Evolutionary conservation across 352 stramenopile genomes (phyloP).

Genomic region (Phytophthora megakarya): DNA sequence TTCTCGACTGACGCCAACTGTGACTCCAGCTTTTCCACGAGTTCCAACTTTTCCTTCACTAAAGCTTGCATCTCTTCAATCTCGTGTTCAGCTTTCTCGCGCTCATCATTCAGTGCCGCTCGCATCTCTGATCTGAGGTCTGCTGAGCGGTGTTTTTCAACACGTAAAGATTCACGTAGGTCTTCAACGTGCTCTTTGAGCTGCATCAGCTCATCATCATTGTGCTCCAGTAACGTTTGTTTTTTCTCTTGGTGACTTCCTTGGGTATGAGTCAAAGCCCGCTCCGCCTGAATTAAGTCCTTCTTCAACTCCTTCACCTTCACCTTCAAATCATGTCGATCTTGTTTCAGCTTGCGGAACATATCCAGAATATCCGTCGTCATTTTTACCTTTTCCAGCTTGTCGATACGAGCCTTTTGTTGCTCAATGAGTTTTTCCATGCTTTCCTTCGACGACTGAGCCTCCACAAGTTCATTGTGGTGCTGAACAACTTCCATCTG

Average conservation of each 20-base stretch:
- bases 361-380: constrained; percentile 71
- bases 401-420: constrained; percentile 71
- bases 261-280: constrained; percentile 13
- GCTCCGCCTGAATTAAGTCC: constrained; percentile 35
- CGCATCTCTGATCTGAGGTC: constrained; percentile 42
- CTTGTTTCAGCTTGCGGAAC: constrained; percentile 71
- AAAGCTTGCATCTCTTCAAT: constrained; percentile 54
- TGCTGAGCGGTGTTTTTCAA: constrained; percentile 38
- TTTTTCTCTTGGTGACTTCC: constrained; percentile 28
- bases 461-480: constrained; percentile 51
- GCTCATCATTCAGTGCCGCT: constrained; percentile 40
- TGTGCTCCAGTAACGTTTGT: constrained; percentile 32
- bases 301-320: constrained; percentile 47
- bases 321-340: constrained; percentile 53
- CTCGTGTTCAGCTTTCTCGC: constrained; percentile 57
- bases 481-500: constrained; percentile 61
- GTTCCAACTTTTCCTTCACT: constrained; percentile 52
- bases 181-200: constrained; percentile 51
- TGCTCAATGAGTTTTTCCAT: constrained; percentile 52
- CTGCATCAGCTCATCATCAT: constrained; percentile 48
- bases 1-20: constrained; percentile 41
- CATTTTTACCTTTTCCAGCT: constrained; percentile 87
- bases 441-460: constrained; percentile 47
- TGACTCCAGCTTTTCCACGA: constrained; percentile 46
- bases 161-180: constrained; percentile 39